phyloP scores from a whole-genome alignment of 2,329 filamentous ascomycete genomes.

The Penicillium sp. region DNA sequence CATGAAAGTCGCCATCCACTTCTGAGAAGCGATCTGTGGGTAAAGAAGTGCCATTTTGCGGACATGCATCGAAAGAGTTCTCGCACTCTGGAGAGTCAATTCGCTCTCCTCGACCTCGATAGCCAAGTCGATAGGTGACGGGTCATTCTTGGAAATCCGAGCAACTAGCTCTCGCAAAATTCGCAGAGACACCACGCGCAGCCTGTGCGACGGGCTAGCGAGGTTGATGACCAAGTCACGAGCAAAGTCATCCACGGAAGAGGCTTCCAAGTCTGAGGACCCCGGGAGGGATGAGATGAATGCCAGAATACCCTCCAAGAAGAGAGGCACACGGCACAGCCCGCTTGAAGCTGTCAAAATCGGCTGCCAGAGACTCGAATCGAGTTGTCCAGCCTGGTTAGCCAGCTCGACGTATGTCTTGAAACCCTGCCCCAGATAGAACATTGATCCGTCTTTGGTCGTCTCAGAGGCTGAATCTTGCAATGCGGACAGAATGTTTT shows the following conservation, averaged over 20 bases:
- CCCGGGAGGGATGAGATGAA: constrained; percentile 40
- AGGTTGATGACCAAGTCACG: constrained; percentile 67
- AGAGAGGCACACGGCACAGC: constrained; percentile 62
- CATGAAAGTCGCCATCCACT: constrained; percentile 66
- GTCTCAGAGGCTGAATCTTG: constrained; percentile 58
- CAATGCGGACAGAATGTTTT: constrained; percentile 61
- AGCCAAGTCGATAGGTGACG: constrained; percentile 53
- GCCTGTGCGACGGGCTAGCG: constrained; percentile 65
- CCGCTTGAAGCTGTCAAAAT: constrained; percentile 61
- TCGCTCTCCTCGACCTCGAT: constrained; percentile 74
- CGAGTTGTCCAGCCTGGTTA: constrained; percentile 53
- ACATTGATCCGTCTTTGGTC: constrained; percentile 47
- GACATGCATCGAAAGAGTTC: constrained; percentile 77
- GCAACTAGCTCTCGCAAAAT: constrained; percentile 61
- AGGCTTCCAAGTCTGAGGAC: constrained; percentile 41
- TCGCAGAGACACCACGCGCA: constrained; percentile 68
- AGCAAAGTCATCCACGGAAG: constrained; percentile 58
- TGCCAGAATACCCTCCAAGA: constrained; percentile 57
- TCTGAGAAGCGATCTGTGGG: constrained; percentile 52
- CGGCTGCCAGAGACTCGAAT: constrained; percentile 58
- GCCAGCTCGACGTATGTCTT: constrained; percentile 65
- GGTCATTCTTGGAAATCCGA: constrained; percentile 45
- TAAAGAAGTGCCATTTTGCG: constrained; percentile 69
- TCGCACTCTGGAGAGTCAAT: constrained; percentile 67
- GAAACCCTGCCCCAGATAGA: constrained; percentile 71